Evolutionary conservation across 2,329 filamentous ascomycete genomes (phyloP), one percentile per base, ranked within the genome.

Genomic region (Exophiala sp.): DNA sequence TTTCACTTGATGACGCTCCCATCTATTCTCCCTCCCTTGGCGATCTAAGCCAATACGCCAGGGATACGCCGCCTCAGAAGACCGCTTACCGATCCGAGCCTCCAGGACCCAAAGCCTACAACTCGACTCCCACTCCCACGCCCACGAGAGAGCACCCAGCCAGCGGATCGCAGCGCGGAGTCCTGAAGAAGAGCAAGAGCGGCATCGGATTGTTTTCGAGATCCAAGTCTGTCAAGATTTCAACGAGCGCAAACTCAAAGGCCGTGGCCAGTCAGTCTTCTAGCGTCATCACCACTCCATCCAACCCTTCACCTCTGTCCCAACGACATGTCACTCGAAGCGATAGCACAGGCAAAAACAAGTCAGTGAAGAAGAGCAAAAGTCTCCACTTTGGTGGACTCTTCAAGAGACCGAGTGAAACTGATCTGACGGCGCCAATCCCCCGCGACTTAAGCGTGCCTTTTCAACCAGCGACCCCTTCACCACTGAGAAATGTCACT

Each of bases 21-120:
- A 59, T 60, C 30, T 60, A 60, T 37, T 60, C 57, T 27, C 56
- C 57, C 14, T 59, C 57, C 1, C 52, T 58, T 10, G 58, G 57
- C 7, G 52, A 56, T 42, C 54, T 59, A 16, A 59, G 55, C 39
- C 55, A 58, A 24, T 59, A 60, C 39, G 46, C 54, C 6, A 50
- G 58, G 8, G 48, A 56, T 4, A 58, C 56, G 27, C 53, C 58
- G 23, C 43, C 46, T 10, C 51, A 50, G 16, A 42, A 16, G 21
- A 38, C 37, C 21, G 21, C 32, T 10, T 14, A 14, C 16, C 18
- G 18, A 13, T 14, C 40, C 7, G 39, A 21, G 19, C 13, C 24
- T 13, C 16, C 21, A 14, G 22, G 43, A 32, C 22, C 40, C 8
- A 43, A 35, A 30, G 14, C 10, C 11, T 14, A 29, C 11, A 30